Percentiles rank a stretch among this genome's conserved stretches.
Conservation (phyloP, 2,329 filamentous ascomycete species). For the Zopfia rhizophila region DNA sequence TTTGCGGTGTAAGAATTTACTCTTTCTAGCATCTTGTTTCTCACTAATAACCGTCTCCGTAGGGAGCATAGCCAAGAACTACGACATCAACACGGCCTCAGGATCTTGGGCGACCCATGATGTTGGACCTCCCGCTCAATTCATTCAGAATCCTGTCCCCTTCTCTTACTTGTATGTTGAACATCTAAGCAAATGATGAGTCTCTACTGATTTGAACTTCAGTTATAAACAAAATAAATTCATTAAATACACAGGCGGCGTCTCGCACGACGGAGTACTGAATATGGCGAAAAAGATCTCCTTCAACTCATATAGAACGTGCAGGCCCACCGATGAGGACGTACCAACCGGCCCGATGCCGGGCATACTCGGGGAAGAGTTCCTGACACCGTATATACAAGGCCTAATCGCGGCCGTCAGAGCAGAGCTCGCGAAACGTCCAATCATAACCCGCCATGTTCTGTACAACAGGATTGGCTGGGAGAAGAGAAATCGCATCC, state of each 20-base stretch:
- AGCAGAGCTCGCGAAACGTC: conserved; percentile 75
- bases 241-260: conserved; percentile 67
- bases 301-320: conserved; percentile 57
- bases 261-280: conserved; percentile 34
- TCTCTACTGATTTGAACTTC: conserved; percentile 17
- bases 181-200: background rate
- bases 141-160: conserved; percentile 77
- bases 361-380: conserved; percentile 62
- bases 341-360: conserved; percentile 71
- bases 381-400: conserved; percentile 67
- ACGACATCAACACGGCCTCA: conserved; percentile 58
- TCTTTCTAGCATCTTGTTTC: no score
- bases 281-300: conserved; percentile 41
- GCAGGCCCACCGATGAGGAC: conserved; percentile 69
- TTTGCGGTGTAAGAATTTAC: conserved; percentile 68
- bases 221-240: conserved; percentile 88
- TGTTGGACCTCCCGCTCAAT: conserved; percentile 81
- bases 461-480: conserved; percentile 76
- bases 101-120: conserved; percentile 72
- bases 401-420: conserved; percentile 72
- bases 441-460: conserved; percentile 87
- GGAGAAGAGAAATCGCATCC: conserved; percentile 67
- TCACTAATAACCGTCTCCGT: background rate
- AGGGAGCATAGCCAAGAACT: conserved; percentile 70
- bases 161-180: conserved; percentile 67